A percentile compares a stretch with the other conserved stretches of the same genome.
Evolutionary conservation across 208 protist genomes (phyloP).

Genomic region (Wallacemonas sp.): DNA sequence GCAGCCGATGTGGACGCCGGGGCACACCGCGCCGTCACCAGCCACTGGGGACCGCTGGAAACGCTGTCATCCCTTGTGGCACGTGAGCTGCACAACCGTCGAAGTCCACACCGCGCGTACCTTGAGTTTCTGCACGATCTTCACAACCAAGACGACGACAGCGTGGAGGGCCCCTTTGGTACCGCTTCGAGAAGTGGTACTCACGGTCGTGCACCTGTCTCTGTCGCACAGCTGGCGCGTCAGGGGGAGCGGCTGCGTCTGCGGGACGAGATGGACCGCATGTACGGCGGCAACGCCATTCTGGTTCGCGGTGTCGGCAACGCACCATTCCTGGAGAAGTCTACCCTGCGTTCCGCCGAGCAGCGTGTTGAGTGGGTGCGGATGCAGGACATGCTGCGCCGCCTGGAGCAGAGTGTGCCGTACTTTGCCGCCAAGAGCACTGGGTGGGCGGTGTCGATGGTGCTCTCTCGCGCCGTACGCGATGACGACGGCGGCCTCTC

Average conservation of each 20-base stretch:
- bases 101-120: conserved; percentile 55
- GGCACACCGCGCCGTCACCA: conserved; percentile 16
- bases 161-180: no score
- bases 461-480: conserved; percentile 48
- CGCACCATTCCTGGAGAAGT: conserved; percentile 71
- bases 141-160: conserved; percentile 59
- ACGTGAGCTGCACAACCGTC: conserved; percentile 69
- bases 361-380: conserved; percentile 70
- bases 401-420: conserved; percentile 75
- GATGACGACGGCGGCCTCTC: conserved; percentile 53
- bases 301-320: conserved; percentile 54
- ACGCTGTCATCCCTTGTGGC: conserved; percentile 46
- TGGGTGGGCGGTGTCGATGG: conserved; percentile 82
- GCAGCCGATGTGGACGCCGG: conserved; percentile 2
- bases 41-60: conserved; percentile 36
- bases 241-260: conserved; percentile 12
- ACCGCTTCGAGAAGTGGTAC: conserved; percentile 5
- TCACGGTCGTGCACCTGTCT: not conserved
- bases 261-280: conserved; percentile 40
- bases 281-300: conserved; percentile 82
- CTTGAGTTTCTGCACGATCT: conserved; percentile 86
- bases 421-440: conserved; percentile 78
- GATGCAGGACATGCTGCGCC: conserved; percentile 44
- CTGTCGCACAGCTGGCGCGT: not conserved
- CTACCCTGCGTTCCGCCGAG: conserved; percentile 24